These are phyloP conservation scores for Calonectria honghensis DNA, from an alignment of 2,329 filamentous ascomycete species.

Conservation along the genomic window DNA sequence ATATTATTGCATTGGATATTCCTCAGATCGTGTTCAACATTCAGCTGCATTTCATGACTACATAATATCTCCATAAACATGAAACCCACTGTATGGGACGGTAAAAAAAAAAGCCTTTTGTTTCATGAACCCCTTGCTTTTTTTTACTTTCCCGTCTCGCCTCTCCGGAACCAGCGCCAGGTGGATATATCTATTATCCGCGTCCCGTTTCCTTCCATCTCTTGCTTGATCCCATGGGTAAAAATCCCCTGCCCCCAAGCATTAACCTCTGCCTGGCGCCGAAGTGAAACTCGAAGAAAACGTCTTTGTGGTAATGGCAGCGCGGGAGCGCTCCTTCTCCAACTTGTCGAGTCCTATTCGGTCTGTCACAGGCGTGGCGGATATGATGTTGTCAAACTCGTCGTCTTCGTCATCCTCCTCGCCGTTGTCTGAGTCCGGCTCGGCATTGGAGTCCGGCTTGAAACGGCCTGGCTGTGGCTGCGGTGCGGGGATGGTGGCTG, in stretches of 20 bases:
- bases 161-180: background rate
- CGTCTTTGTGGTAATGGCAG: conserved; percentile 68
- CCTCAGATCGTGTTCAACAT: background rate
- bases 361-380: conserved; percentile 92
- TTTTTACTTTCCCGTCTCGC: background rate
- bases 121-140: background rate
- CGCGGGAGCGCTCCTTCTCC: conserved; percentile 72
- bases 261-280: conserved; percentile 69
- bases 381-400: conserved; percentile 94
- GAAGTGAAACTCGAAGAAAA: conserved; percentile 70
- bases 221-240: background rate
- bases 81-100: background rate
- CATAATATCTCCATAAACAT: background rate
- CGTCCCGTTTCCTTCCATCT: background rate
- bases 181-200: background rate
- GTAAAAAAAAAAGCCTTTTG: background rate
- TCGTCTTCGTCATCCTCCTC: conserved; percentile 78
- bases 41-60: background rate
- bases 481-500: conserved; percentile 78
- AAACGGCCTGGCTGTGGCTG: conserved; percentile 70
- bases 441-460: conserved; percentile 78
- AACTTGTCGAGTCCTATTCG: conserved; percentile 80
- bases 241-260: conserved; percentile 6
- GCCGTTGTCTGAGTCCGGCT: conserved; percentile 83
- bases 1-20: conserved; percentile 34